Evolutionary conservation across 2,329 filamentous ascomycete species (phyloP).

Genomic region (Simplicillium aogashimaense): DNA sequence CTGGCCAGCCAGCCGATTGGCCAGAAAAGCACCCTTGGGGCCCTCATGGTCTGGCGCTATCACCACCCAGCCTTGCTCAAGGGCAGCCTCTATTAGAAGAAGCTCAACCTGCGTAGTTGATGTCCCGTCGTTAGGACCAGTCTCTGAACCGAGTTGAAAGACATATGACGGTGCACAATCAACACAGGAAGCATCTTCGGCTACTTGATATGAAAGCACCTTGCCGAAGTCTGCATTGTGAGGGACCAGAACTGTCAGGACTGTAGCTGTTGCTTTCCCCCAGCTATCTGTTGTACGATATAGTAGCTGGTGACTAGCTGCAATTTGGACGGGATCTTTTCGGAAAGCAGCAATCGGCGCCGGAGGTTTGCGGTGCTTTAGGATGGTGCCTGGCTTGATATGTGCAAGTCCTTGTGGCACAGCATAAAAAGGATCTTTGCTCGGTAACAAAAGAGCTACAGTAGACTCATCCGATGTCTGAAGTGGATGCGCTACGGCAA

Average conservation of each 20-base stretch:
- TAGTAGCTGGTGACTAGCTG: constrained; percentile 21
- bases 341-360: constrained; percentile 12
- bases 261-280: constrained; percentile 22
- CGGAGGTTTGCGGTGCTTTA: constrained; percentile 11
- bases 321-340: constrained; percentile 8
- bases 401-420: constrained; percentile 9
- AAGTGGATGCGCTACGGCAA: too few species aligned
- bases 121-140: constrained; percentile 24
- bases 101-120: constrained; percentile 14
- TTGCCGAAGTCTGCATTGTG: constrained; percentile 15
- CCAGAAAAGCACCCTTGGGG: constrained; percentile 29
- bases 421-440: constrained; percentile 14
- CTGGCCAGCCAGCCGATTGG: constrained; percentile 28
- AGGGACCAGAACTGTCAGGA: constrained; percentile 27
- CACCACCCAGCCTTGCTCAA: constrained; percentile 35
- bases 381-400: constrained; percentile 11
- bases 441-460: too few species aligned
- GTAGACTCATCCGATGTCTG: too few species aligned
- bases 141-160: constrained; percentile 10
- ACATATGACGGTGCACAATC: constrained; percentile 20
- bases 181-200: constrained; percentile 26
- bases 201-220: constrained; percentile 31
- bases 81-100: constrained; percentile 13
- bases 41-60: constrained; percentile 37
- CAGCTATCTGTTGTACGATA: constrained; percentile 27